Evolutionary conservation across 1,139 yeast genomes (phyloP), one percentile per base, ranked within the genome.

Genomic region (Debaryomyces singareniensis): DNA sequence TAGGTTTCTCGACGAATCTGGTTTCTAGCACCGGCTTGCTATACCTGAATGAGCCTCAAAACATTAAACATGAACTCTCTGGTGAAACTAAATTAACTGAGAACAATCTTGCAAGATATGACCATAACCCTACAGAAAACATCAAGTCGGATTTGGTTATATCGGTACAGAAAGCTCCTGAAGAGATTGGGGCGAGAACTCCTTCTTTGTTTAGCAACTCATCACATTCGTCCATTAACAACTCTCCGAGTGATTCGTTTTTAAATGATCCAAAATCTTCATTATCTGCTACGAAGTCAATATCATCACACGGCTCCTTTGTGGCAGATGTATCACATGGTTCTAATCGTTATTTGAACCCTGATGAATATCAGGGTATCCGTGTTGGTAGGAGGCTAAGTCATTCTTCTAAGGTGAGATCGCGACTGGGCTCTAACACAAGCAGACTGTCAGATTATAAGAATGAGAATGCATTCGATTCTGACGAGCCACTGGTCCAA

Each of bases 161-260:
- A 18, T 48, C 58, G 25, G 55, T 56, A 29, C 59, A 51, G 29
- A 61, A 42, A 35, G 67, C 58, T 0, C 64, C 66, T 3, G 66
- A 58, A 20, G 46, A 44, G 4, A 42, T 53, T 5, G 63, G 64
- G 2, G 56, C 64, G 3, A 51, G 50, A 33, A 66, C 72, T 1
- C 73, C 72, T 1, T 65, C 71, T 5, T 47, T 67, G 14, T 67
- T 67, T 41, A 59, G 68, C 36, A 64, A 63, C 39, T 60, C 68
- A 2, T 55, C 62, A 9, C 61, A 58, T 16, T 58, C 66, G 2
- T 51, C 61, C 4, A 37, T 43, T 11, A 46, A 42, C 30, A 49
- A 49, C 34, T 47, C 55, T 4, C 51, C 53, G 4, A 13, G 13
- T 20, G 7, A 11, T 7, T 9, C 12, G 25, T 11, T 12, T 7